Conservation (phyloP, 257 asterid species). For the Nicotiana knightiana region DNA sequence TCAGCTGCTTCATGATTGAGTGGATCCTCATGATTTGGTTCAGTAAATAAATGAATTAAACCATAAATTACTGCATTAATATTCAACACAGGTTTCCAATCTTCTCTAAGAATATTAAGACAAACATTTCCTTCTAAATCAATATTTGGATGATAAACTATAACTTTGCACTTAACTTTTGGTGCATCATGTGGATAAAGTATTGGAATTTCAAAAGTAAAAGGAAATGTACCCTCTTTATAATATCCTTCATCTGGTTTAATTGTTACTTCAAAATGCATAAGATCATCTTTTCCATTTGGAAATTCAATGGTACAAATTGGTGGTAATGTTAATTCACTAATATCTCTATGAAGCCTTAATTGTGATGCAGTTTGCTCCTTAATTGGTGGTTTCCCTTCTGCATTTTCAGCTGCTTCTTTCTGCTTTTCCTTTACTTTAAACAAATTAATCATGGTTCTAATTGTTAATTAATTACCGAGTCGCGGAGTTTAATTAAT, state of each 20-base stretch:
- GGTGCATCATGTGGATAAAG: neutral
- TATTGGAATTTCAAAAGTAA: neutral
- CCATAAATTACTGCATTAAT: slow-evolving; percentile 81
- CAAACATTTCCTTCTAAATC: neutral
- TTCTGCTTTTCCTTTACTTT: slow-evolving; percentile 5
- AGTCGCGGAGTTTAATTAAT: neutral
- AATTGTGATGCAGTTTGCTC: slow-evolving; percentile 9
- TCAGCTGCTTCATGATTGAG: slow-evolving; percentile 88
- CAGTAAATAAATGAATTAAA: slow-evolving; percentile 81
- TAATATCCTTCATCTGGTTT: neutral
- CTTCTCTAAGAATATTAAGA: slow-evolving; percentile 88
- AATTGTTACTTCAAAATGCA: neutral
- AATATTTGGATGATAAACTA: neutral
- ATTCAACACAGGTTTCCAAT: slow-evolving; percentile 93
- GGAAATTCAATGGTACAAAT: neutral
- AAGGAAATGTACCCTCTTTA: neutral
- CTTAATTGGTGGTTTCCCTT: neutral
- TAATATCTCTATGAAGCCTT: slow-evolving; percentile 10
- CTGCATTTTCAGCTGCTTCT: slow-evolving; percentile 13
- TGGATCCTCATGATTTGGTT: slow-evolving; percentile 86
- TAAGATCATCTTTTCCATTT: neutral
- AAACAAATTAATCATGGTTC: neutral
- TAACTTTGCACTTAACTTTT: neutral
- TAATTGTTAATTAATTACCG: no score
- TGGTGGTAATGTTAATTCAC: neutral